These are phyloP conservation scores for Suhomyces kunorum DNA, from an alignment of 1,139 yeast genomes.

Conservation along the genomic window DNA sequence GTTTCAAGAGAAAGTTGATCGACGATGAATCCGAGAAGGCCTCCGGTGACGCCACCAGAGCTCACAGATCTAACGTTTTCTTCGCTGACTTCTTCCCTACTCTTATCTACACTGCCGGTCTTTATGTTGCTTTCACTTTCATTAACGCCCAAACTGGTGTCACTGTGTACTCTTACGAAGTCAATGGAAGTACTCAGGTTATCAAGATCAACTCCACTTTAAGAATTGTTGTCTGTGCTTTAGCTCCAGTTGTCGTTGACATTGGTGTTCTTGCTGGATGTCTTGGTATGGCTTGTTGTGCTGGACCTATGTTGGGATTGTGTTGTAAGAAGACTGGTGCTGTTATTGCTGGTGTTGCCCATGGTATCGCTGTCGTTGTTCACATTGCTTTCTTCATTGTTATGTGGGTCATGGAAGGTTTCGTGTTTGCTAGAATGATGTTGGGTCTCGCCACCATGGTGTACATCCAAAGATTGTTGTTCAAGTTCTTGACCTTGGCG, in stretches of 20 bases:
- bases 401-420: conserved; percentile 97
- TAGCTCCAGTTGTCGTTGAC: conserved; percentile 90
- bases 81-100: conserved; percentile 89
- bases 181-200: conserved; percentile 31
- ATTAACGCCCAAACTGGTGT: conserved; percentile 98
- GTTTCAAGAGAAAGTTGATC: conserved; percentile 89
- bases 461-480: conserved; percentile 83
- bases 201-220: conserved; percentile 73
- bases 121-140: conserved; percentile 87
- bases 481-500: conserved; percentile 78
- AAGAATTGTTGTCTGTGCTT: conserved; percentile 83
- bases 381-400: conserved; percentile 86
- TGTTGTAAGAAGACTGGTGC: conserved; percentile 99
- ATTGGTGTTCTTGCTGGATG: conserved; percentile 80
- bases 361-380: conserved; percentile 86
- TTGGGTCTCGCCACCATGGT: conserved; percentile 84
- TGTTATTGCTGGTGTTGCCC: conserved; percentile 95
- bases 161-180: conserved; percentile 38
- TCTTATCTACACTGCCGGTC: conserved; percentile 81
- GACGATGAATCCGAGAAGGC: conserved; percentile 91
- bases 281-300: conserved; percentile 87
- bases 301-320: conserved; percentile 91
- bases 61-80: conserved; percentile 83
- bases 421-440: conserved; percentile 83
- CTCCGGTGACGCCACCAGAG: conserved; percentile 93